These are phyloP conservation scores for Dicorynia guianensis DNA, from an alignment of 306 rosid genomes.

Conservation along the genomic window DNA sequence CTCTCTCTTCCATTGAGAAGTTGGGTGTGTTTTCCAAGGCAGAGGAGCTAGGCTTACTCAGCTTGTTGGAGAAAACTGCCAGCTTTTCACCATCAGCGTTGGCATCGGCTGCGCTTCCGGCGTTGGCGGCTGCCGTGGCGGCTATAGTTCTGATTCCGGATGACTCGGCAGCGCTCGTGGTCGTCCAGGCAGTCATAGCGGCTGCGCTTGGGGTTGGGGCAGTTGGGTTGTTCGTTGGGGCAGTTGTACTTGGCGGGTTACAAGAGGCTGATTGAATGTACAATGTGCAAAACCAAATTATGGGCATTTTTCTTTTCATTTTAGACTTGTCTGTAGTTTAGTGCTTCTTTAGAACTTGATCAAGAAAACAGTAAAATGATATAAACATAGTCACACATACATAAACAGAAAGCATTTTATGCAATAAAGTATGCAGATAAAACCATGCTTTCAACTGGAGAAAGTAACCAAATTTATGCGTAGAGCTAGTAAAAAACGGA, in stretches of 20 bases:
- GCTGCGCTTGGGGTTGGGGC: slow-evolving; percentile 76
- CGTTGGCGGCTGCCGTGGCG: slow-evolving; percentile 68
- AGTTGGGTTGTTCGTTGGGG: slow-evolving; percentile 69
- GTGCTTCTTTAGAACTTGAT: too few species aligned
- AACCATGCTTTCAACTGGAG: too few species aligned
- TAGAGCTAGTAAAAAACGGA: too few species aligned
- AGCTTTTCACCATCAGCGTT: slow-evolving; percentile 66
- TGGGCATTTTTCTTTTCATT: not conserved
- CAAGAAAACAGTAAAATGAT: too few species aligned
- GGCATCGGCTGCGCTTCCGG: slow-evolving; percentile 81
- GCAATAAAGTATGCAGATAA: too few species aligned
- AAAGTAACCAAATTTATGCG: too few species aligned
- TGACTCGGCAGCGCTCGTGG: slow-evolving; percentile 73
- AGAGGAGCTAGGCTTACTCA: slow-evolving; percentile 84
- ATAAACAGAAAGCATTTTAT: too few species aligned
- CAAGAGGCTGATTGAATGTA: slow-evolving; percentile 85
- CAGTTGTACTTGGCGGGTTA: slow-evolving; percentile 80
- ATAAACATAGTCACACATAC: too few species aligned
- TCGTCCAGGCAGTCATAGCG: slow-evolving; percentile 62
- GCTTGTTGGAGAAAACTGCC: slow-evolving; percentile 69
- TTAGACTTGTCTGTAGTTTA: too few species aligned
- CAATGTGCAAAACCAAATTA: not conserved
- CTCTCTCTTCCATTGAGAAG: slow-evolving; percentile 90
- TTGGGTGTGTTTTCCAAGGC: slow-evolving; percentile 89
- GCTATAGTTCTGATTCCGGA: slow-evolving; percentile 76